phyloP scores from a whole-genome alignment of 441 rosid species.

The Populus trichocarpa region DNA sequence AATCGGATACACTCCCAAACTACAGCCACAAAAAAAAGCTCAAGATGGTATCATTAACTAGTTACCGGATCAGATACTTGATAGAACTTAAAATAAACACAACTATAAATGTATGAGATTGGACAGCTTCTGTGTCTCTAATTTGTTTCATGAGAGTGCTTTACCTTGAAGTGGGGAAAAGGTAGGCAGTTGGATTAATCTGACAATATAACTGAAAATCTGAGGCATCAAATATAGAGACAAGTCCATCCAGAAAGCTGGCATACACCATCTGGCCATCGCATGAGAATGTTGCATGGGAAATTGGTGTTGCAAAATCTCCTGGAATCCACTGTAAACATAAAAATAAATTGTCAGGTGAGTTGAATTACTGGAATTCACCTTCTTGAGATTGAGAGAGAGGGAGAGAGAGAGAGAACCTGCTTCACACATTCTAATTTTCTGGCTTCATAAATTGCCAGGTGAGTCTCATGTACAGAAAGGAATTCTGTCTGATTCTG shows the following conservation, averaged over 20 bases:
- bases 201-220: conserved; percentile 35
- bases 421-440: conserved; percentile 36
- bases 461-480: conserved; percentile 35
- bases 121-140: background rate
- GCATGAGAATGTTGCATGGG: conserved; percentile 58
- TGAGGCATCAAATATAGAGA: conserved; percentile 39
- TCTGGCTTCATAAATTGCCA: conserved; percentile 44
- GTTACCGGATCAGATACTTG: background rate
- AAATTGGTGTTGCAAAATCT: conserved; percentile 29
- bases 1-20: conserved; percentile 27
- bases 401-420: background rate
- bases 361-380: background rate
- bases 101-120: background rate
- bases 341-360: background rate
- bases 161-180: conserved; percentile 29
- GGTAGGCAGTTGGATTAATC: conserved; percentile 35
- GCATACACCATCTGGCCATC: conserved; percentile 52
- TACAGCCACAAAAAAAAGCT: conserved; percentile 18
- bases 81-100: background rate
- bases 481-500: conserved; percentile 48
- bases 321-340: conserved; percentile 39
- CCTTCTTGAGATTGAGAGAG: background rate
- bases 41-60: background rate
- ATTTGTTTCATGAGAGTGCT: background rate
- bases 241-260: conserved; percentile 44